phyloP scores from a whole-genome alignment of 805 yeast species.

The Ogataea sp. region DNA sequence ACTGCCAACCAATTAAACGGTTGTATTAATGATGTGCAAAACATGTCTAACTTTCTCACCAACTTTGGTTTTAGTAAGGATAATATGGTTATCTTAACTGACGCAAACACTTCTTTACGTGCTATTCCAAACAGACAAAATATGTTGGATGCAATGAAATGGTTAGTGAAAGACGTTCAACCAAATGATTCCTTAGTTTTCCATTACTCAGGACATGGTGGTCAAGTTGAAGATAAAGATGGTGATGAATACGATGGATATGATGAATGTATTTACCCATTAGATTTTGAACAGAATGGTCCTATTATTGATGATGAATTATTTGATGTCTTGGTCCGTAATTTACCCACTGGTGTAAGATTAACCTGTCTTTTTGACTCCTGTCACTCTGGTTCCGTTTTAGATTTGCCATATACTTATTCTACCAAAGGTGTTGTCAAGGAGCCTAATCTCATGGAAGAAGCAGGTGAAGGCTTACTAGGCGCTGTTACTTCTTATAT shows the following conservation, averaged over 20 bases:
- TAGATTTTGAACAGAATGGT: slow-evolving; percentile 45
- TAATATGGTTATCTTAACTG: slow-evolving; percentile 47
- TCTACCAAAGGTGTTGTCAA: slow-evolving; percentile 68
- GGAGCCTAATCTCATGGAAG: slow-evolving; percentile 63
- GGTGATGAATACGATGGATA: slow-evolving; percentile 73
- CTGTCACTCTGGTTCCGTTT: slow-evolving; percentile 70
- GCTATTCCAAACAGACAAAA: slow-evolving; percentile 54
- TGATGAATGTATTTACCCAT: slow-evolving; percentile 68
- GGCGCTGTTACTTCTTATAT: slow-evolving; percentile 47
- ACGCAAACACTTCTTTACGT: slow-evolving; percentile 35
- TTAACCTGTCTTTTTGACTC: slow-evolving; percentile 70
- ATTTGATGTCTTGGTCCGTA: slow-evolving; percentile 53
- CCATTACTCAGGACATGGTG: slow-evolving; percentile 79
- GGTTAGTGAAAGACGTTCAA: slow-evolving; percentile 62
- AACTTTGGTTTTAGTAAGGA: slow-evolving; percentile 37
- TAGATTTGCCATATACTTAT: slow-evolving; percentile 67
- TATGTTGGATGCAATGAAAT: slow-evolving; percentile 61
- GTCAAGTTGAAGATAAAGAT: slow-evolving; percentile 51
- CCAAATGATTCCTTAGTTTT: slow-evolving; percentile 70
- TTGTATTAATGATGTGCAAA: slow-evolving; percentile 62
- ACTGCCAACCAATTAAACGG: slow-evolving; percentile 51
- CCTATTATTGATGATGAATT: slow-evolving; percentile 54
- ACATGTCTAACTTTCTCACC: slow-evolving; percentile 35
- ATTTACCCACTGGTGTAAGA: slow-evolving; percentile 59
- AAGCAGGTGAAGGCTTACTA: slow-evolving; percentile 56